These are phyloP conservation scores for Pichia rugopelliculosa DNA, from an alignment of 805 yeast species.

Conservation along the genomic window DNA sequence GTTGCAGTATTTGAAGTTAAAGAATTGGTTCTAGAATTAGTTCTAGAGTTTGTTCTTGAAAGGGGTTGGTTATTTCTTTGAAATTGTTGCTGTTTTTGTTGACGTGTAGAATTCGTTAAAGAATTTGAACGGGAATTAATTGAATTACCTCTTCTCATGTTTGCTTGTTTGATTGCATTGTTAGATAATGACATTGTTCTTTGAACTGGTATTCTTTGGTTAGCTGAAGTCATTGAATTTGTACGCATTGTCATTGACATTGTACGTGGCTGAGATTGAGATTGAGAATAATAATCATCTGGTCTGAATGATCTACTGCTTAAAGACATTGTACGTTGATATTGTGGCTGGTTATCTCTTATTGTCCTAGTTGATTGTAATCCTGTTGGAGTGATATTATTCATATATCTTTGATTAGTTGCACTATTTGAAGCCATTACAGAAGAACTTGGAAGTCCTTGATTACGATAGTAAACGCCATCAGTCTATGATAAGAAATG, in stretches of 20 bases:
- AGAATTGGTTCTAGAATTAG: constrained; percentile 24
- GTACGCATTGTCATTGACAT: constrained; percentile 22
- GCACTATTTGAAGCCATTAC: constrained; percentile 6
- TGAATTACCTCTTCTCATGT: not conserved
- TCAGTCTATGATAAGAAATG: not conserved
- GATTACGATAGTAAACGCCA: not conserved
- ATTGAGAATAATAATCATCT: constrained; percentile 7
- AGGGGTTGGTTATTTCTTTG: constrained; percentile 4
- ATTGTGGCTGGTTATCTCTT: not conserved
- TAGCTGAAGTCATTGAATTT: constrained; percentile 13
- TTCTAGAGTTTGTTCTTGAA: constrained; percentile 12
- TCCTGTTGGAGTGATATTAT: constrained; percentile 5
- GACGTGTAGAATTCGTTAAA: constrained; percentile 3
- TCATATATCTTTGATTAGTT: constrained; percentile 2
- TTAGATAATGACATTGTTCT: constrained; percentile 5
- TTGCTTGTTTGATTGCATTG: not conserved
- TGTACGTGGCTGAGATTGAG: constrained; percentile 8
- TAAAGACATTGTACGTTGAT: constrained; percentile 27
- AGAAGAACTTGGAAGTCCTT: constrained; percentile 4
- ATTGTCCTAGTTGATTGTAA: constrained; percentile 2
- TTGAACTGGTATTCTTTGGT: not conserved
- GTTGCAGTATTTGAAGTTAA: constrained; percentile 25
- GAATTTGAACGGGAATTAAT: constrained; percentile 20
- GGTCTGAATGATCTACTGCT: constrained; percentile 25
- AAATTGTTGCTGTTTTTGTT: constrained; percentile 4